Base-by-base conservation (phyloP, 805 yeast species). In the Zygosaccharomyces bisporus region DNA sequence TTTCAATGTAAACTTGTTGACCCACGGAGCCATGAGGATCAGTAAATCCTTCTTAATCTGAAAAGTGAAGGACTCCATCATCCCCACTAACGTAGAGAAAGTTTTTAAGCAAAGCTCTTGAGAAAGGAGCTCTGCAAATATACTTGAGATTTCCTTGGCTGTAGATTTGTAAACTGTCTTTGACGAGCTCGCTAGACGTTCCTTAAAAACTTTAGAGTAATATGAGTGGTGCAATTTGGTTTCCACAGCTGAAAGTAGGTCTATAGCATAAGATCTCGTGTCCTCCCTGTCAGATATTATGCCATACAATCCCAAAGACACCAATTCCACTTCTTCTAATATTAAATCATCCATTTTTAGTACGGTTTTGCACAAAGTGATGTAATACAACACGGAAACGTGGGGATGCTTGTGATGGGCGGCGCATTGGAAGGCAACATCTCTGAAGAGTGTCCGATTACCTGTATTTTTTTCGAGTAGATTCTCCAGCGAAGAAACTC, bases 121-220 rank as follows among this genome's bases (percentile, higher is more conserved):
- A 69, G 60, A 79, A 75, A 45, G 68, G 52, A 29, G 69, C 59
- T 65, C 69, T 0, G 95, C 90, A 60, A 87, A 78, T 47, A 81
- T 80, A 6, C 82, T 75, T 0, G 96, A 83, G 17, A 90, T 69
- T 43, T 85, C 87, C 53, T 84, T 83, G 44, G 91, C 75, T 0
- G 95, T 95, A 33, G 91, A 80, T 58, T 89, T 89, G 69, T 84
- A 90, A 4, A 93, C 88, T 5, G 88, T 86, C 54, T 84, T 79
- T 5, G 95, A 83, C 25, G 79, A 74, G 50, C 88, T 85, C 40
- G 83, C 77, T 10, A 88, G 76, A 29, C 86, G 74, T 57, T 86
- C 91, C 27, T 79, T 75, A 58, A 79, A 86, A 17, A 75, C 75
- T 6, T 74, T 74, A 2, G 82, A 68, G 12, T 75, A 72, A 0